Evolutionary conservation across 257 asterid species (phyloP), one percentile per base, ranked within the genome.

Genomic region (Fraxinus americana): DNA sequence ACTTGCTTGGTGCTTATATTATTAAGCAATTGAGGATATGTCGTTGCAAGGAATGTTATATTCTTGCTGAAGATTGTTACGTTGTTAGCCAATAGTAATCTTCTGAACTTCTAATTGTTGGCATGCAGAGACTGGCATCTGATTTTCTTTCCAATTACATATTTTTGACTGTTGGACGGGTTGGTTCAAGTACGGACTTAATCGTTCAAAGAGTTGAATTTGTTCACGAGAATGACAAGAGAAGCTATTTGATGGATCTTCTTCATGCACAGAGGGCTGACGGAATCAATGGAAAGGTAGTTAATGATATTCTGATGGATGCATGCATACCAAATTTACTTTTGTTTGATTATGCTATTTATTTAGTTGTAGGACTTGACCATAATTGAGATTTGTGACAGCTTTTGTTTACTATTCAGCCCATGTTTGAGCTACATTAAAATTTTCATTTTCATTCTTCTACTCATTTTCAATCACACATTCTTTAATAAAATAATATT

Each of bases 101-200:
- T 23, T 45, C 27, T 76, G 45, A 50, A 61, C 43, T 71, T 32
- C 72, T 16, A 84, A 29, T 70, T 79, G 77, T n/a, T 85, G 70
- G 67, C 39, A 54, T 88, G 88, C 96, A 92, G 97, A 92, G 96
- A 87, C 77, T 92, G 91, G 97, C 97, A 45, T 89, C 97, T 50
- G 97, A 92, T 85, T 92, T 92, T 81, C 97, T 92, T 79, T 86
- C 96, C 80, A 86, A 86, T 78, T 92, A 92, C 90, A 87, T 92
- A 75, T 92, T 92, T 84, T 85, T 92, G 93, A 84, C 97, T 38
- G 97, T 92, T 71, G 97, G 97, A 67, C 89, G 97, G 79, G 96
- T 92, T 78, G 97, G 97, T 85, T 92, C 97, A 70, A 92, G 96
- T 87, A 91, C 97, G 9, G 97, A 92, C 81, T 82, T 91, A 83